These are phyloP conservation scores for Penicillium sp. DNA, from an alignment of 2,329 filamentous ascomycete genomes.

Conservation along the genomic window DNA sequence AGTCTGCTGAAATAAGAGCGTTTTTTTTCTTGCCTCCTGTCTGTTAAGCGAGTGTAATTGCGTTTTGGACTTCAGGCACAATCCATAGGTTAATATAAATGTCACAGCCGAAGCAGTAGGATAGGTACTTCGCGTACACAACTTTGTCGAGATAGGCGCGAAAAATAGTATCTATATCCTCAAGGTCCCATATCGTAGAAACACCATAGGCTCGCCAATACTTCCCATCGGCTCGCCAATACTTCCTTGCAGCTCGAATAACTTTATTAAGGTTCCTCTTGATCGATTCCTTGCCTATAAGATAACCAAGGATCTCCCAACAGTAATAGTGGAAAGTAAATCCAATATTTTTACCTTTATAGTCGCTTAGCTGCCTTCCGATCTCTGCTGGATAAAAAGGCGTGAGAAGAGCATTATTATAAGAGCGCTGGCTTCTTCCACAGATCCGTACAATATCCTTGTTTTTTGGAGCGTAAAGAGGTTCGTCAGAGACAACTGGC, in stretches of 20 bases:
- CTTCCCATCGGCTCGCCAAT: too few species aligned
- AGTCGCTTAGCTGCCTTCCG: neutral
- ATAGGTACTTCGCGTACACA: neutral
- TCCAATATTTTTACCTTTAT: slow-evolving; percentile 1
- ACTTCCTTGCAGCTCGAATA: slow-evolving; percentile 1
- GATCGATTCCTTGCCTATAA: neutral
- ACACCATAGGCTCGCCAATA: too few species aligned
- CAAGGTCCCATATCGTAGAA: too few species aligned
- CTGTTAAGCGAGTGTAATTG: neutral
- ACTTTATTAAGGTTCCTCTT: slow-evolving; percentile 1
- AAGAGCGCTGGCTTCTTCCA: neutral
- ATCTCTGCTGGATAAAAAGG: too few species aligned
- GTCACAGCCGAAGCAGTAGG: neutral
- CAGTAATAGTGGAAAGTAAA: slow-evolving; percentile 10
- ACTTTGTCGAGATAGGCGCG: too few species aligned
- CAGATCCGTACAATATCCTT: too few species aligned
- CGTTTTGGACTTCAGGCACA: slow-evolving; percentile 2
- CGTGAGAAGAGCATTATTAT: too few species aligned
- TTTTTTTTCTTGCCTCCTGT: neutral
- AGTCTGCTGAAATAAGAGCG: neutral
- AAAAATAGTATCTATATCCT: too few species aligned
- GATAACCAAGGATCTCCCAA: slow-evolving; percentile 4
- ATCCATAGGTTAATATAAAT: slow-evolving; percentile 6
- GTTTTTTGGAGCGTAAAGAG: too few species aligned
- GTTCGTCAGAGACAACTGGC: too few species aligned